Percentiles rank a stretch among this genome's conserved stretches.
phyloP scores from a whole-genome alignment of 106 monocot genomes.

The Triglochin maritima region DNA sequence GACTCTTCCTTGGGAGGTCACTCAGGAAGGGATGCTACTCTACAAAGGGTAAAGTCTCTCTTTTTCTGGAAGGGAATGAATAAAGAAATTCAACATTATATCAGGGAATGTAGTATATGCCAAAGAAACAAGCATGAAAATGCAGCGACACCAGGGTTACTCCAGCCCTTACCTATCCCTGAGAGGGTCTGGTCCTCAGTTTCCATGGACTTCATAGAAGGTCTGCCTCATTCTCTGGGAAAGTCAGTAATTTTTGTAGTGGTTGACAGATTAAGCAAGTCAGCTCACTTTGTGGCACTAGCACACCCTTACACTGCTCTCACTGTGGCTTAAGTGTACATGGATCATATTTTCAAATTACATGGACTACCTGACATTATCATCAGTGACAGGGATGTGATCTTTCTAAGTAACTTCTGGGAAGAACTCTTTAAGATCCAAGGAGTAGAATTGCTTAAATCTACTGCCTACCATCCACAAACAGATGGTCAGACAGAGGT shows the following conservation, averaged over 20 bases:
- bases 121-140: neutral
- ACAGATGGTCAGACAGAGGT: constrained; percentile 19
- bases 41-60: neutral
- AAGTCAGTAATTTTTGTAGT: neutral
- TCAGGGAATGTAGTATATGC: neutral
- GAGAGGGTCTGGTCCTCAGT: neutral
- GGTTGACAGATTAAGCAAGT: constrained; percentile 3
- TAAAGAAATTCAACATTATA: neutral
- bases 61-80: constrained; percentile 1
- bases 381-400: constrained; percentile 2
- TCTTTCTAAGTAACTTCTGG: constrained; percentile 13
- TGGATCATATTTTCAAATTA: constrained; percentile 1
- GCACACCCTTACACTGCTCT: constrained; percentile 4
- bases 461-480: constrained; percentile 22
- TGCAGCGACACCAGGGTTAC: neutral
- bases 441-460: neutral
- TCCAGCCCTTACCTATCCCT: neutral
- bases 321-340: constrained; percentile 5
- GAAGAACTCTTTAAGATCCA: neutral
- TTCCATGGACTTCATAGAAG: neutral
- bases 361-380: constrained; percentile 16
- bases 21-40: neutral
- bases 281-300: constrained; percentile 4
- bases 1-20: neutral
- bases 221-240: neutral